Evolutionary conservation across 768 basidiomycete species (phyloP), one percentile per base, ranked within the genome.

Genomic region (Butyriboletus loyo): DNA sequence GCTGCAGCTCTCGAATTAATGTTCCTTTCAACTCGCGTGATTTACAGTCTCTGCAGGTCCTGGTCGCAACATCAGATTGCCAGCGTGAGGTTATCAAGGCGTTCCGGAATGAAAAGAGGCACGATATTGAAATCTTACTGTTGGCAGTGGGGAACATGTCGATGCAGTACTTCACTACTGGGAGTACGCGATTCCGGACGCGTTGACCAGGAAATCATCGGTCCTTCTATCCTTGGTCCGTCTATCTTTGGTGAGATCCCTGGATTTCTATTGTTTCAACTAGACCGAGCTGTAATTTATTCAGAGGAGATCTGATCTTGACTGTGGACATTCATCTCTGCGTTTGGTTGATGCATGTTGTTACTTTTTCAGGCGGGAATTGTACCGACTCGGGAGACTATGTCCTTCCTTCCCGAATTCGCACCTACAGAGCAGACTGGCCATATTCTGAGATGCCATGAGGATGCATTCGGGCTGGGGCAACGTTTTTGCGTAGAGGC

Each of bases 271-370:
- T 42, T 35, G 2, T 31, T 31, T n/a, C 13, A 22, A 21, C 17
- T 8, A 22, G 10, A 44, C 35, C 40, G 34, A 34, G 9, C 32
- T 44, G 5, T 28, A 47, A 54, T 32, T n/a, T n/a, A 40, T 37
- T 52, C 19, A 9, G 31, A 89, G 92, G 92, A 17, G 91, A 94
- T 61, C 90, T 94, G 57, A 67, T 92, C 60, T 90, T n/a, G n/a
- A n/a, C n/a, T n/a, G n/a, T n/a, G n/a, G n/a, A n/a, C 86, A 72
- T 92, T 50, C 91, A 92, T 63, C 77, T 92, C 19, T 84, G 82
- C 9, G 83, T 82, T 25, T 95, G 89, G 90, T 64, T 93, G 30
- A 71, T 81, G 10, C 78, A 83, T 25, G 58, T 92, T 5, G 79
- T 84, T 21, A 66, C 60, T 45, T 73, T 90, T 19, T 73, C 79